Evolutionary conservation across 2,329 filamentous ascomycete genomes (phyloP).

Genomic region (Dactylonectria estremocensis): DNA sequence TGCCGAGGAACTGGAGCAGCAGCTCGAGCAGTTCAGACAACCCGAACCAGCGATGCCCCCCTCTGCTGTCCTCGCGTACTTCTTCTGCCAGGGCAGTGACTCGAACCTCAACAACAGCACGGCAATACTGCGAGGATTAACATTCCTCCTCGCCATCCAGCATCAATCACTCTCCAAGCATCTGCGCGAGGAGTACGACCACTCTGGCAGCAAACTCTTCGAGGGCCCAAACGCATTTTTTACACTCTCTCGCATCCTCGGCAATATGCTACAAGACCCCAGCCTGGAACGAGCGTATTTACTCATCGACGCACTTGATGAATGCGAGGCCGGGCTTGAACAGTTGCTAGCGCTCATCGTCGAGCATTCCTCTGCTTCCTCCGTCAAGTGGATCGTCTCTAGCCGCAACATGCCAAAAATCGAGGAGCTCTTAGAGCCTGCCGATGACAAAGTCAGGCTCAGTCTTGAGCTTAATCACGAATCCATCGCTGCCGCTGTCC

Average conservation of each 20-base stretch:
- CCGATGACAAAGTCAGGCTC: neutral
- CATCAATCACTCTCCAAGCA: no score
- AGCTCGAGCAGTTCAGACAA: no score
- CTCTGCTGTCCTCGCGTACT: no score
- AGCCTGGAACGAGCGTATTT: neutral
- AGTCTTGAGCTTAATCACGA: neutral
- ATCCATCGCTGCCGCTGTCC: neutral
- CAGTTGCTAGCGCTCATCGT: neutral
- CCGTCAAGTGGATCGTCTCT: conserved; percentile 1
- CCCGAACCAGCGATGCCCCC: no score
- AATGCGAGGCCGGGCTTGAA: neutral
- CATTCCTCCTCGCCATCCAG: no score
- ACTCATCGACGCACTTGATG: conserved; percentile 10
- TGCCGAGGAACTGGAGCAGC: no score
- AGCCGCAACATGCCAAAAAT: conserved; percentile 6
- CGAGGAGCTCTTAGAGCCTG: neutral
- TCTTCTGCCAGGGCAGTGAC: no score
- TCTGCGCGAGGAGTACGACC: no score
- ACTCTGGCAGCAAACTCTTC: no score
- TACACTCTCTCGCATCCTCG: neutral
- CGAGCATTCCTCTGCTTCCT: neutral
- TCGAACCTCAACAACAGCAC: no score
- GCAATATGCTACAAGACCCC: neutral
- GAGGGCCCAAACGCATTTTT: no score
- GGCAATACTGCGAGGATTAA: no score